Evolutionary conservation across 331 rosid species (phyloP).

Genomic region (Malus hybrid): DNA sequence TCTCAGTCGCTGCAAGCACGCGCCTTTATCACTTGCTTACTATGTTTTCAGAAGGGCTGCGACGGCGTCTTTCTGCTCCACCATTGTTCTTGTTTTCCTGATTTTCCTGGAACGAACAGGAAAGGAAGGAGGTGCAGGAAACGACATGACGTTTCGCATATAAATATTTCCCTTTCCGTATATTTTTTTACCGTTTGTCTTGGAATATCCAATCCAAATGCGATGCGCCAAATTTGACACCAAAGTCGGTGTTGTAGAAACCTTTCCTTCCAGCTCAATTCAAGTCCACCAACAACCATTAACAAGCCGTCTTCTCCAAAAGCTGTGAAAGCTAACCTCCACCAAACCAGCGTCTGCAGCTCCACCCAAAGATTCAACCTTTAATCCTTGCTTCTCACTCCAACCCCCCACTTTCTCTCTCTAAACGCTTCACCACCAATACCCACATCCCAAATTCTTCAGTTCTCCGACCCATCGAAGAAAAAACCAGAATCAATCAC

Average conservation of each 20-base stretch:
- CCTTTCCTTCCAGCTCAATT: neutral
- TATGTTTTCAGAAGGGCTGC: neutral
- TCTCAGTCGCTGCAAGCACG: neutral
- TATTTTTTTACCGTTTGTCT: no score
- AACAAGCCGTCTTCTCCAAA: neutral
- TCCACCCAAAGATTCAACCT: neutral
- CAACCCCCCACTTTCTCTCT: neutral
- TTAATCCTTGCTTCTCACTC: constrained; percentile 10
- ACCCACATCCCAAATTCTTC: neutral
- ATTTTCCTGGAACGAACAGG: neutral
- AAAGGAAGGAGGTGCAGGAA: neutral
- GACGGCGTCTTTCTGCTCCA: neutral
- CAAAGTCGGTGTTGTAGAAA: neutral
- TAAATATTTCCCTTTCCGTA: neutral
- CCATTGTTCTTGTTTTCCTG: no score
- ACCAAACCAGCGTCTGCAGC: neutral
- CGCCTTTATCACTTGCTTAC: neutral
- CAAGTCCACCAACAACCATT: neutral
- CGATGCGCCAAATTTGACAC: neutral
- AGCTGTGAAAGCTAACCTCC: neutral
- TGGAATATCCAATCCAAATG: neutral
- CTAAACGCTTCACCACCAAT: neutral
- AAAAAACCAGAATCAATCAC: neutral
- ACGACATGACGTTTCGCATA: neutral
- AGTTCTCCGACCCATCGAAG: neutral